phyloP scores from a whole-genome alignment of 2,329 filamentous ascomycete genomes.

The Didymella sp. region DNA sequence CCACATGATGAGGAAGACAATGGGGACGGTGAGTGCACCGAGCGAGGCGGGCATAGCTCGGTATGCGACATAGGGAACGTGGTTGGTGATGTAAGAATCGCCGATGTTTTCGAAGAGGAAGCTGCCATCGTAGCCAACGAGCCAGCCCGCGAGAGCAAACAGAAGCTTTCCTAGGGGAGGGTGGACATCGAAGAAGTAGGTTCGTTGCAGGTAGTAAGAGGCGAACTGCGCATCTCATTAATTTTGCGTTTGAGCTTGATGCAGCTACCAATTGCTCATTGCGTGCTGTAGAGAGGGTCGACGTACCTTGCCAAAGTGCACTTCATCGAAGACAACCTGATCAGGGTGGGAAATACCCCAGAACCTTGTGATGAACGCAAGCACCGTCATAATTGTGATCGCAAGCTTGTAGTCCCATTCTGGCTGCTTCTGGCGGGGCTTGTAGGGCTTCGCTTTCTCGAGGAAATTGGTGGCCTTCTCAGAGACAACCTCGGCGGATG shows the following conservation, averaged over 20 bases:
- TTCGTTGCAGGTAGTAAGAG: conserved; percentile 87
- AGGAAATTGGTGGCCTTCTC: conserved; percentile 40
- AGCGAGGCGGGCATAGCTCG: conserved; percentile 90
- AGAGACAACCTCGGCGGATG: conserved; percentile 29
- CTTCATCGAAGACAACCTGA: conserved; percentile 98
- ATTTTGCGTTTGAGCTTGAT: conserved; percentile 15
- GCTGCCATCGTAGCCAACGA: conserved; percentile 94
- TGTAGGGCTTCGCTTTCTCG: conserved; percentile 46
- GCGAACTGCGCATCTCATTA: conserved; percentile 53
- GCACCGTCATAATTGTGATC: conserved; percentile 75
- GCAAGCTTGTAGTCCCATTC: conserved; percentile 87
- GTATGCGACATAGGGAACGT: conserved; percentile 96
- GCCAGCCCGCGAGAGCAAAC: conserved; percentile 95
- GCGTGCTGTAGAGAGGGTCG: neutral
- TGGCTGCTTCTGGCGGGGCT: conserved; percentile 52
- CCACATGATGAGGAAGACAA: conserved; percentile 98
- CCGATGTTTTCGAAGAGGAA: conserved; percentile 99
- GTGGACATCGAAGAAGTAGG: conserved; percentile 99
- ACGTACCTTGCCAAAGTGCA: conserved; percentile 97
- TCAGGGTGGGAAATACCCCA: conserved; percentile 95
- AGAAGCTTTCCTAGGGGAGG: conserved; percentile 98
- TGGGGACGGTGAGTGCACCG: conserved; percentile 91
- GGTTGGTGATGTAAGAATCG: conserved; percentile 96
- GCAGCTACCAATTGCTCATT: conserved; percentile 1
- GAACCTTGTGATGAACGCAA: conserved; percentile 92